Percentiles rank a stretch among this genome's conserved stretches.
These are phyloP conservation scores for Vigna angularis DNA, from an alignment of 306 rosid genomes.

Conservation along the genomic window DNA sequence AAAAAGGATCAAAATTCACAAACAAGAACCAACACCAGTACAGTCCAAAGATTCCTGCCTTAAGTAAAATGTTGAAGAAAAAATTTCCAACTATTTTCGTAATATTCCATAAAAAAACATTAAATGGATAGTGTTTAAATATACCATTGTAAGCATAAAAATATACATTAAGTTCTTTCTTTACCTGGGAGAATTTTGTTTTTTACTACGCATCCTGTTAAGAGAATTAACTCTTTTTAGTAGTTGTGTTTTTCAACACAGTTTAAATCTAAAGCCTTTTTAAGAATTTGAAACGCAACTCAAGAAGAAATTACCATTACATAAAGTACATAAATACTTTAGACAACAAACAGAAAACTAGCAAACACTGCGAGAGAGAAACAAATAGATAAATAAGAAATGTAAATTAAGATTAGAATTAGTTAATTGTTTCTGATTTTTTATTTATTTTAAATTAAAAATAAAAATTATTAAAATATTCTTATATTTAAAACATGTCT, in stretches of 20 bases:
- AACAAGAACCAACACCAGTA: background rate
- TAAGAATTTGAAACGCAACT: background rate
- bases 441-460: no score
- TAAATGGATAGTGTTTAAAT: background rate
- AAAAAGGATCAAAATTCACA: slow-evolving; percentile 1
- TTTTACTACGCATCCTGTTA: background rate
- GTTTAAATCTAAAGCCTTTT: background rate
- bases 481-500: no score
- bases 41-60: background rate
- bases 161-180: background rate
- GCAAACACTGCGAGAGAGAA: no score
- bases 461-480: no score
- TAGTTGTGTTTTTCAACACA: background rate
- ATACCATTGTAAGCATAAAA: background rate
- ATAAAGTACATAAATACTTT: background rate
- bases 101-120: background rate
- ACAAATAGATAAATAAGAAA: no score
- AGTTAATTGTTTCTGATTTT: no score
- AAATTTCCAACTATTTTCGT: background rate
- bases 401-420: no score
- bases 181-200: background rate
- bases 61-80: background rate
- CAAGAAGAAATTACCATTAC: background rate
- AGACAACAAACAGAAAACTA: background rate
- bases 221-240: background rate